Evolutionary conservation across 2,329 filamentous ascomycete species (phyloP).

Genomic region (Harringtonia aguacate): DNA sequence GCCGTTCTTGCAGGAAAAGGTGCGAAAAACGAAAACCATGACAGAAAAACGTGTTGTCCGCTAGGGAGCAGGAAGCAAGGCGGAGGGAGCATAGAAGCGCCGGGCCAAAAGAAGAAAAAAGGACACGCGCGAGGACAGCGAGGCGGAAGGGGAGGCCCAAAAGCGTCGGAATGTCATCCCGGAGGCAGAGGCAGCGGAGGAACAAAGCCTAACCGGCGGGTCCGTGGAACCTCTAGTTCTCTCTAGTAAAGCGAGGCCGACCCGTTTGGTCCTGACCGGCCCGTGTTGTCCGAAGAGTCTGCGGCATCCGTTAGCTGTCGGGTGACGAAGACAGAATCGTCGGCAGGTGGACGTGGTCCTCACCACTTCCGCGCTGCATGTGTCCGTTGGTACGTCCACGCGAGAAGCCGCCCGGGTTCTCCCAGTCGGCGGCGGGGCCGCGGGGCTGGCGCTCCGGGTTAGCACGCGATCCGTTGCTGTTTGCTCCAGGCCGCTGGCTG

Average conservation of each 20-base stretch:
- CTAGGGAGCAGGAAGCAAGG: too few species aligned
- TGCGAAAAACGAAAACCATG: too few species aligned
- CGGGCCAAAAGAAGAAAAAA: background rate
- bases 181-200: too few species aligned
- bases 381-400: conserved; percentile 50
- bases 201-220: too few species aligned
- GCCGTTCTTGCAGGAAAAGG: too few species aligned
- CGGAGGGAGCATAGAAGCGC: background rate
- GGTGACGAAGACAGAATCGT: background rate
- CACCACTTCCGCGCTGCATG: conserved; percentile 50
- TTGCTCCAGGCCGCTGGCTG: conserved; percentile 49
- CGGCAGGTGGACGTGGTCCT: background rate
- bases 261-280: conserved; percentile 3
- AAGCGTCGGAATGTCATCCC: too few species aligned
- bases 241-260: conserved; percentile 6
- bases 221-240: too few species aligned
- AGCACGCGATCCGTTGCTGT: conserved; percentile 23
- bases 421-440: conserved; percentile 48
- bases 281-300: conserved; percentile 10
- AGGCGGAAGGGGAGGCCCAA: too few species aligned
- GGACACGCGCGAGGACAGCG: too few species aligned
- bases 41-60: too few species aligned
- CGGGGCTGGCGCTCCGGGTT: conserved; percentile 54
- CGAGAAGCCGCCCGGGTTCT: conserved; percentile 40
- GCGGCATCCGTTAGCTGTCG: background rate